These are phyloP conservation scores for Blastocystis sp. DNA, from an alignment of 352 stramenopile genomes.

Conservation along the genomic window DNA sequence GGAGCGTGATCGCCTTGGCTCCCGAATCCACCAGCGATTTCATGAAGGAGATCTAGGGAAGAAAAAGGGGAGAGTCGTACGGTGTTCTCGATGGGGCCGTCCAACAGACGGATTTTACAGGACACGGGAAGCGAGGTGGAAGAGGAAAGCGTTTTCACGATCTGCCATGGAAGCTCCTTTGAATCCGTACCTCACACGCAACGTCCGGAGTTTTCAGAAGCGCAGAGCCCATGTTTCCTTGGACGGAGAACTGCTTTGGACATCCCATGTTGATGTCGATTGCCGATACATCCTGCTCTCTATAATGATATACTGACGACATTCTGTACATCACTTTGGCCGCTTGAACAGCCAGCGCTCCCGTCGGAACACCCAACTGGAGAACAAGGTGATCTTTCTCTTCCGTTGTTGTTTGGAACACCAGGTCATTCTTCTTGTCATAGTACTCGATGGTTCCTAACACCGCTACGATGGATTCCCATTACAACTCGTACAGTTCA, in stretches of 20 bases:
- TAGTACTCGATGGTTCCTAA: slow-evolving; percentile 52
- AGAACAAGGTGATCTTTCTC: slow-evolving; percentile 55
- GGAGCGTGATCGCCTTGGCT: slow-evolving; percentile 58
- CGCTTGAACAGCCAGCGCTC: slow-evolving; percentile 18
- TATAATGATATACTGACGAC: neutral
- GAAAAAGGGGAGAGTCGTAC: neutral
- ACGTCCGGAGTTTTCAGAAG: slow-evolving; percentile 75
- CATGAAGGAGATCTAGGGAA: slow-evolving; percentile 57
- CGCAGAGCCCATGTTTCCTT: slow-evolving; percentile 78
- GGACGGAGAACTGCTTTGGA: slow-evolving; percentile 80
- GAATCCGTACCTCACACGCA: slow-evolving; percentile 67
- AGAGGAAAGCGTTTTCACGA: slow-evolving; percentile 65
- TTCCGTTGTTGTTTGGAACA: slow-evolving; percentile 44
- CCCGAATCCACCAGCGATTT: slow-evolving; percentile 55
- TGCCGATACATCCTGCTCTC: slow-evolving; percentile 71
- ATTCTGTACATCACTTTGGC: slow-evolving; percentile 32
- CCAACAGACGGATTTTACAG: slow-evolving; percentile 76
- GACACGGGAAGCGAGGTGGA: slow-evolving; percentile 73
- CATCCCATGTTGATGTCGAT: slow-evolving; percentile 87
- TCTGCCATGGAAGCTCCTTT: slow-evolving; percentile 18
- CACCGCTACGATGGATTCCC: neutral
- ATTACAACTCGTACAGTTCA: neutral
- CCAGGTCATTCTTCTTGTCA: slow-evolving; percentile 47
- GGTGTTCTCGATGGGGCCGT: slow-evolving; percentile 62
- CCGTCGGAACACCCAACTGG: slow-evolving; percentile 37